Evolutionary conservation across 2,329 filamentous ascomycete genomes (phyloP), one percentile per base, ranked within the genome.

Genomic region (Ceratocystis colombiana): DNA sequence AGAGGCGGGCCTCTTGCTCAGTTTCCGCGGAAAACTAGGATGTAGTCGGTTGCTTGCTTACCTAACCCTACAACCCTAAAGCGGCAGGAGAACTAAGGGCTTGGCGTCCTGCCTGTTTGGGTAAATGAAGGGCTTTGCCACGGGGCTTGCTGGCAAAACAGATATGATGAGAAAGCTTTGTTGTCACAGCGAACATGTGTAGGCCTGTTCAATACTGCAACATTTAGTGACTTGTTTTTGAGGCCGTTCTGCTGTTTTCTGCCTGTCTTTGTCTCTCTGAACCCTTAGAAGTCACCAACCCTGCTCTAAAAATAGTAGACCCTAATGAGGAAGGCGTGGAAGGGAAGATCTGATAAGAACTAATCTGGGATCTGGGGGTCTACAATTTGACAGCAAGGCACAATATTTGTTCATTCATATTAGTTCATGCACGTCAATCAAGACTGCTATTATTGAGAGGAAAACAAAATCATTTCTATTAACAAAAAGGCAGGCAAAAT

Each of bases 11-110:
- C 33, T 37, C 33, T 37, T 33, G 12, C 7, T 57, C 25, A 2
- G 50, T 8, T 0, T 7, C 53, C 53, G 53, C 53, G 53, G 53
- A 57, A 57, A 57, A 57, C 53, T 33, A 7, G 28, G 28, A 33
- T 57, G 53, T 57, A 25, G 53, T 57, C 28, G n/a, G 12, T 33
- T 50, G 5, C 22, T 15, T 30, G 25, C 17, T 30, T 33, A 3
- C 12, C 1, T 57, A 57, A 57, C 53, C 53, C 53, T 57, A 17
- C 8, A 57, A 57, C 53, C 53, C 53, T 57, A 57, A n/a, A 17
- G 2, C 0, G 33, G 2, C 8, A 10, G 15, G 28, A n/a, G 1
- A 28, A 10, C 28, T 17, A 37, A 37, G 8, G 25, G 17, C 22
- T 57, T 57, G 53, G 25, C 22, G 7, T 37, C 33, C 17, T 33